phyloP scores from a whole-genome alignment of 1,284 basidiomycete genomes.

The Trametes pubescens region DNA sequence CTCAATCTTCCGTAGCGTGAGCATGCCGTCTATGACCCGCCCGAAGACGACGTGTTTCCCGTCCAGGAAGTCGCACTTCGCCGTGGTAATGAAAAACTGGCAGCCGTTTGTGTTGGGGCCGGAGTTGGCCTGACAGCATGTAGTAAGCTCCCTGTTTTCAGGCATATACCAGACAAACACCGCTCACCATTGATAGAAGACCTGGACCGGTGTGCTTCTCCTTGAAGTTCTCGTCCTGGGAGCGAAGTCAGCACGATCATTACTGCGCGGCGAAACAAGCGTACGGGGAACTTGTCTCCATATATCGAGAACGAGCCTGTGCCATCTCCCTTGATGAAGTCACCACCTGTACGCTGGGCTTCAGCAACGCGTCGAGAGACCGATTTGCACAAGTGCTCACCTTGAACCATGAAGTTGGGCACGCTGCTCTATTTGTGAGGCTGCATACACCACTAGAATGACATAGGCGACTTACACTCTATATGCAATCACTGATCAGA shows the following conservation, averaged over 20 bases:
- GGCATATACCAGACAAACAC: neutral
- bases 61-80: conserved; percentile 92
- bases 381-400: conserved; percentile 44
- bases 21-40: conserved; percentile 86
- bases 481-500: conserved; percentile 29
- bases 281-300: conserved; percentile 88
- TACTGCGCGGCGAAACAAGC: conserved; percentile 28
- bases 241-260: neutral
- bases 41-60: conserved; percentile 92
- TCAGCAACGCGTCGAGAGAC: conserved; percentile 1
- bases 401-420: conserved; percentile 89
- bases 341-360: conserved; percentile 64
- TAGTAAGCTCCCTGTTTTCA: neutral
- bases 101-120: conserved; percentile 94
- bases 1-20: conserved; percentile 93
- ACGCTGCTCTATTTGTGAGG: conserved; percentile 54
- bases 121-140: conserved; percentile 80
- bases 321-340: conserved; percentile 91
- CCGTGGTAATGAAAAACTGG: conserved; percentile 98
- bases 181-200: conserved; percentile 82
- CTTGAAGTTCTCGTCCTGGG: conserved; percentile 92
- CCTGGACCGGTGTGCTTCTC: conserved; percentile 90
- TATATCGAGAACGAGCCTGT: conserved; percentile 96
- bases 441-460: conserved; percentile 8
- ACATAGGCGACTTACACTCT: conserved; percentile 71